Conservation (phyloP, 2,329 filamentous ascomycete species). For the Pseudogymnoascus sp. region DNA sequence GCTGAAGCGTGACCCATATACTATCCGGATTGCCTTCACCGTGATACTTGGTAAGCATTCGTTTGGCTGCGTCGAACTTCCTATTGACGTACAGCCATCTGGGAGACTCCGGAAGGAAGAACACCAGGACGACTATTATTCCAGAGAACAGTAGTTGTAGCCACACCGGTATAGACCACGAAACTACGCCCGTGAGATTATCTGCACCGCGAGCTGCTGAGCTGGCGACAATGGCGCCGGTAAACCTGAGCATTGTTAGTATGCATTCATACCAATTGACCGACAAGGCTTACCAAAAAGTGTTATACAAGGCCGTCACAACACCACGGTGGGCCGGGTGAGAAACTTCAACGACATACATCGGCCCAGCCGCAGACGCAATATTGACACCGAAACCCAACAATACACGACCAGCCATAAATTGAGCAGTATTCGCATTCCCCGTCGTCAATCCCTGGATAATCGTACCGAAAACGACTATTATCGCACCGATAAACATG, state of each 20-base stretch:
- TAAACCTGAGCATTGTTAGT: conserved; percentile 36
- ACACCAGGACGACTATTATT: conserved; percentile 36
- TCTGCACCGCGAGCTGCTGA: conserved; percentile 46
- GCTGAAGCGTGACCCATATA: conserved; percentile 44
- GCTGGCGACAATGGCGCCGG: conserved; percentile 47
- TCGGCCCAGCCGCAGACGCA: conserved; percentile 39
- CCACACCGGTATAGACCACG: conserved; percentile 45
- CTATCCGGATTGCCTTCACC: conserved; percentile 43
- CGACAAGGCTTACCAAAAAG: conserved; percentile 19
- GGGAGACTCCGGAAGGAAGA: conserved; percentile 42
- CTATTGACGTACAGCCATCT: conserved; percentile 36
- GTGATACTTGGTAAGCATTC: conserved; percentile 42
- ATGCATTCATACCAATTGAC: neutral
- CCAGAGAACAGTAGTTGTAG: conserved; percentile 44
- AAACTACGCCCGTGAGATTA: conserved; percentile 31
- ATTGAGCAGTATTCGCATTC: conserved; percentile 33
- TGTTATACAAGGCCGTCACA: conserved; percentile 29
- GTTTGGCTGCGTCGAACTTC: conserved; percentile 31
- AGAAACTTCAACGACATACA: conserved; percentile 41
- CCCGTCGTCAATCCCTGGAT: conserved; percentile 33
- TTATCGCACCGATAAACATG: conserved; percentile 39
- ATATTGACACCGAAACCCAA: conserved; percentile 50
- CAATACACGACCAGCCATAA: conserved; percentile 51
- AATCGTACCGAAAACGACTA: conserved; percentile 39
- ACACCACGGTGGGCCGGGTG: conserved; percentile 40